These are phyloP conservation scores for Phytopythium mirpurense DNA, from an alignment of 352 stramenopile species.

Conservation along the genomic window DNA sequence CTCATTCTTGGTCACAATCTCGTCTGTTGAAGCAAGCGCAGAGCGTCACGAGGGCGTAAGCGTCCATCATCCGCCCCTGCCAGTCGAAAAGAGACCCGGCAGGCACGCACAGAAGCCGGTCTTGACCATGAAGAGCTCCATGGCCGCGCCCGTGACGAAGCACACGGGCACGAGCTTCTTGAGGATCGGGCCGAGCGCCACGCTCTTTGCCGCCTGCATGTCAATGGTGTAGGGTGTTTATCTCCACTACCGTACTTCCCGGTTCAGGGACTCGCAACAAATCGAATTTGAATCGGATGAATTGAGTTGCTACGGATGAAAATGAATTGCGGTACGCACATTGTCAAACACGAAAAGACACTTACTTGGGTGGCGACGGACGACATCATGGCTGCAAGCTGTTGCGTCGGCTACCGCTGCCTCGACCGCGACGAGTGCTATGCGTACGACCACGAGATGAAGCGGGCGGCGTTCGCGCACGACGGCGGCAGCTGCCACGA, in stretches of 20 bases:
- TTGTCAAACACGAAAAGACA: too few relatives aligned
- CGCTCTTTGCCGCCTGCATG: constrained; percentile 23
- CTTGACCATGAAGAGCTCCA: constrained; percentile 90
- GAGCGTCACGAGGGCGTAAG: not conserved
- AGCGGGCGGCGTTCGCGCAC: constrained; percentile 31
- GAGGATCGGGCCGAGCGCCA: constrained; percentile 67
- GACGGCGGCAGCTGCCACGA: constrained; percentile 26
- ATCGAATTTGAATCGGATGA: too few relatives aligned
- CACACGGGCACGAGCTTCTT: constrained; percentile 82
- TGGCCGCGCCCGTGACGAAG: constrained; percentile 76
- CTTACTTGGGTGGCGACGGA: too few relatives aligned
- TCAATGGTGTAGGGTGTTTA: too few relatives aligned
- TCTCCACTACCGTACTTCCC: too few relatives aligned
- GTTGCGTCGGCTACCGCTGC: constrained; percentile 44
- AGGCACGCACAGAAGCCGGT: constrained; percentile 72
- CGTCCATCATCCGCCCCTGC: not conserved
- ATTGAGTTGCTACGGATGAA: too few relatives aligned
- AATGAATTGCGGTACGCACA: not conserved
- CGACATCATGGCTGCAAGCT: constrained; percentile 3
- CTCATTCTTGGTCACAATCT: constrained; percentile 78
- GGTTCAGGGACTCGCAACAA: too few relatives aligned
- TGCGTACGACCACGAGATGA: constrained; percentile 38
- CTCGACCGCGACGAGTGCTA: constrained; percentile 62
- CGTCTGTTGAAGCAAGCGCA: constrained; percentile 31
- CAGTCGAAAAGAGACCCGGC: not conserved